Evolutionary conservation across 129 eudicot genomes (phyloP).

Genomic region (Flaveria linearis): DNA sequence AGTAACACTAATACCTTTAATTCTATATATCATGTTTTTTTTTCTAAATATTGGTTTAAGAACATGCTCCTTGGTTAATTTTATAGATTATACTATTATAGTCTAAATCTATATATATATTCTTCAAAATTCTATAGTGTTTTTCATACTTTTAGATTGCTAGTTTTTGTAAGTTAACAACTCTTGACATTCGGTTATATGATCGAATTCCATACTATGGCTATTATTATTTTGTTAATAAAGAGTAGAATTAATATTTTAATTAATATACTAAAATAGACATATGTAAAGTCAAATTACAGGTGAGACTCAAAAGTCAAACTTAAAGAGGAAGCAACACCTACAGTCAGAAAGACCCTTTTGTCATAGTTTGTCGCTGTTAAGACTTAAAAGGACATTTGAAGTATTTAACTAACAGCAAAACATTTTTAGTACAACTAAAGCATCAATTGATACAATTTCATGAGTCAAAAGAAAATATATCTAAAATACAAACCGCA

Average conservation of each 20-base stretch:
- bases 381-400: not conserved
- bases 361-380: not conserved
- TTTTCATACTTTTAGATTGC: not conserved
- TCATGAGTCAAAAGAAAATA: not conserved
- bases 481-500: not conserved
- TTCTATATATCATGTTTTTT: no score
- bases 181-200: not conserved
- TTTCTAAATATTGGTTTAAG: no score
- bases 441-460: constrained; percentile 10
- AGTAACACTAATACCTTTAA: no score
- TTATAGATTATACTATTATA: no score
- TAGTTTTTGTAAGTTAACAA: not conserved
- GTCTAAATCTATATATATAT: no score
- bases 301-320: not conserved
- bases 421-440: not conserved
- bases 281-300: not conserved
- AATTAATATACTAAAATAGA: not conserved
- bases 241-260: no score
- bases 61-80: no score
- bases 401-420: not conserved
- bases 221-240: no score
- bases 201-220: not conserved
- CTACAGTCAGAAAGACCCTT: not conserved
- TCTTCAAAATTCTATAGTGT: no score
- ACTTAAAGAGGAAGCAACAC: not conserved